Evolutionary conservation across 2,329 filamentous ascomycete species (phyloP), one percentile per base, ranked within the genome.

Genomic region (Colletotrichum chlorophyti): DNA sequence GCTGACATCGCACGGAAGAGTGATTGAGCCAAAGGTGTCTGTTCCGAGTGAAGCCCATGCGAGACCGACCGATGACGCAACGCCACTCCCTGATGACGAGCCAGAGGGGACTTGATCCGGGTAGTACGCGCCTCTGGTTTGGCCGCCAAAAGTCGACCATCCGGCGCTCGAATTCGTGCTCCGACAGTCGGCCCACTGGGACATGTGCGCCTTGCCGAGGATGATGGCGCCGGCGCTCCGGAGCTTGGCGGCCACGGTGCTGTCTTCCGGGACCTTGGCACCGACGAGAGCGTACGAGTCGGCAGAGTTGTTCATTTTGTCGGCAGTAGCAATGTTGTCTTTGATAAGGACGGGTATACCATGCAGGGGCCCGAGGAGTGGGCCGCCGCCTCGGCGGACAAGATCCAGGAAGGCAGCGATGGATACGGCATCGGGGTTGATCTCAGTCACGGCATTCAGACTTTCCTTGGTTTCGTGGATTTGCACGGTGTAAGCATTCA

Each of bases 311-410:
- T 85, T 81, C 84, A 89, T 86, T 58, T 76, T 69, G 66, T 89
- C 86, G 2, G 72, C 68, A 0, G 86, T 89, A 12, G 82, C 86
- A 45, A 90, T 88, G 66, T 87, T 88, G 71, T 88, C 83, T 69
- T 90, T 90, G 72, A 90, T 76, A 5, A 89, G 71, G 21, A 90
- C 81, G 0, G 87, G 87, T 4, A 90, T 78, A 6, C 87, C 87
- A 66, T 90, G 85, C 0, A 89, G 74, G 2, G 37, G 53, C 1
- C 53, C 53, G n/a, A 55, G 37, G 23, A 41, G 50, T 24, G 17
- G 29, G 24, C 40, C 14, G 23, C 40, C 5, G 61, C 60, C 21
- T 66, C 64, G 4, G 34, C 27, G 65, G 48, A 69, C 63, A 7
- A 58, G 51, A 47, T 80, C 78, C 5, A 76, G 61, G 1, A 65